Conservation (phyloP, 495 filamentous ascomycete species). For the Xylaria venustula region DNA sequence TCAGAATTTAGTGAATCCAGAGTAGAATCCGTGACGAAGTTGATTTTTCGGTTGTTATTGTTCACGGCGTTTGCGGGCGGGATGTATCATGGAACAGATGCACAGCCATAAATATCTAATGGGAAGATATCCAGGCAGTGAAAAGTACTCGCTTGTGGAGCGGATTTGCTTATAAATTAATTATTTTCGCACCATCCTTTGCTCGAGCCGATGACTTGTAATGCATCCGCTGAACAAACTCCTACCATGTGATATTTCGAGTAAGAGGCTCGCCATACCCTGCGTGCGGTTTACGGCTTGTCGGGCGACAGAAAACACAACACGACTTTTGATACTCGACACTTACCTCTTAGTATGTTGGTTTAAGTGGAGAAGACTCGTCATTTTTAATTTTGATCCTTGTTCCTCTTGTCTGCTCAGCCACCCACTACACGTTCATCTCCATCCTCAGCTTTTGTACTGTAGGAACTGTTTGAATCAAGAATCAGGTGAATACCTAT, state of each 20-base stretch:
- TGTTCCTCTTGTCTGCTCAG: slow-evolving; percentile 3
- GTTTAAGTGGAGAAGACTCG: slow-evolving; percentile 3
- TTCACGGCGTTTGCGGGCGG: too few relatives aligned
- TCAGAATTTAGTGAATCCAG: background rate
- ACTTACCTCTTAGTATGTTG: background rate
- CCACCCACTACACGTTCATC: slow-evolving; percentile 1
- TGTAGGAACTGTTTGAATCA: too few relatives aligned
- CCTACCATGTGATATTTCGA: too few relatives aligned
- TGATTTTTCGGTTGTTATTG: too few relatives aligned
- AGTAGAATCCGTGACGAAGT: background rate
- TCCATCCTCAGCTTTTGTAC: too few relatives aligned
- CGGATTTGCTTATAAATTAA: too few relatives aligned
- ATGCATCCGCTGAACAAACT: too few relatives aligned
- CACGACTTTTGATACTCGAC: background rate
- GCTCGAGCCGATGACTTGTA: too few relatives aligned
- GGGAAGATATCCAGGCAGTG: too few relatives aligned
- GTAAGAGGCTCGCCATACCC: too few relatives aligned
- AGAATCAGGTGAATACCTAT: too few relatives aligned
- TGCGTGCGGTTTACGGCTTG: slow-evolving; percentile 1
- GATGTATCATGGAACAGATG: background rate
- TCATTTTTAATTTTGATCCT: slow-evolving; percentile 1
- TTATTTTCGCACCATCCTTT: too few relatives aligned
- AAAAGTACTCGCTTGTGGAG: background rate
- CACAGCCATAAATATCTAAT: background rate
- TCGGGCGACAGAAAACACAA: background rate